Percentiles rank a stretch among this genome's conserved stretches.
Conservation (phyloP, 2,329 filamentous ascomycete genomes). For the Alternaria consortialis region DNA sequence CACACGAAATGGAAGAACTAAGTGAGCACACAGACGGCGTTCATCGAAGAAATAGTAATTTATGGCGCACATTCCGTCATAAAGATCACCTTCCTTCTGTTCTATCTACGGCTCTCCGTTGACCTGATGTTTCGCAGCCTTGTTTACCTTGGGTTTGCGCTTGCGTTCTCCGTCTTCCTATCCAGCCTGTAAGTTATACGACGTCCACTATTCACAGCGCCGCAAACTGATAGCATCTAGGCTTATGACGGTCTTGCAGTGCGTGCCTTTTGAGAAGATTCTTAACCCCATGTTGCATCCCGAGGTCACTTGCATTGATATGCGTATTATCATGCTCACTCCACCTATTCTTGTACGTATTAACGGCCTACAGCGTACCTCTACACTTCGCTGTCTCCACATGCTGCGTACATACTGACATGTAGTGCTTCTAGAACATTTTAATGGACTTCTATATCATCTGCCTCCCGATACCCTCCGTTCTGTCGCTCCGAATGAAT, state of each 20-base stretch:
- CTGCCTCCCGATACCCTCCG: conserved; percentile 4
- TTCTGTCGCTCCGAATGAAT: conserved; percentile 1
- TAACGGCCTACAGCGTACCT: not conserved
- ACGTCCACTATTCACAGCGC: not conserved
- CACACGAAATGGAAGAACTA: not conserved
- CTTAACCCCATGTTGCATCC: conserved; percentile 3
- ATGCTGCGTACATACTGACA: not conserved
- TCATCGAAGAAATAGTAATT: conserved; percentile 7
- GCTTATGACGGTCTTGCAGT: conserved; percentile 6
- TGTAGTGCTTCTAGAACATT: not conserved
- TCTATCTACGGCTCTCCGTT: conserved; percentile 11
- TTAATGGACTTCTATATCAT: conserved; percentile 12
- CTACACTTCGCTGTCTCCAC: not conserved
- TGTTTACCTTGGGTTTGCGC: not conserved
- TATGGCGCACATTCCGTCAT: conserved; percentile 13
- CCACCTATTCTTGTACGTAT: conserved; percentile 6
- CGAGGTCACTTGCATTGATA: conserved; percentile 8
- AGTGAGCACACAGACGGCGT: not conserved
- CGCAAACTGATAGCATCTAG: not conserved
- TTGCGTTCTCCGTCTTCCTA: not conserved
- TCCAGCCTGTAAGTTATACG: not conserved
- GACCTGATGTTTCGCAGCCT: not conserved
- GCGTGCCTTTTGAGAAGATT: conserved; percentile 9
- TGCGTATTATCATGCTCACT: not conserved
- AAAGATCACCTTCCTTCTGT: conserved; percentile 9